Percentiles rank a stretch among this genome's conserved stretches.
phyloP scores from a whole-genome alignment of 805 yeast genomes.

The Metschnikowia similis region DNA sequence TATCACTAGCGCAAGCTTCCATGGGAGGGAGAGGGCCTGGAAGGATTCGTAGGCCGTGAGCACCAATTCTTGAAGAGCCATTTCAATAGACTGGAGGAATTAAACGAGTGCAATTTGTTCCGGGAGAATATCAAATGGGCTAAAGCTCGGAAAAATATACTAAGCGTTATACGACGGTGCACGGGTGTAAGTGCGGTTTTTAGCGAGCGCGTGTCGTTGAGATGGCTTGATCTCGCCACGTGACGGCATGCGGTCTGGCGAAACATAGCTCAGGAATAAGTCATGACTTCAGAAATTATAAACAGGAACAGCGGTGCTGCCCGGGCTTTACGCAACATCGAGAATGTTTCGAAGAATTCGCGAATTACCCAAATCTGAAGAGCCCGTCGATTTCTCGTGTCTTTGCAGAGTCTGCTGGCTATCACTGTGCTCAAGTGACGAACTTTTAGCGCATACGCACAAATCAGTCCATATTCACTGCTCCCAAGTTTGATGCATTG shows the following conservation, averaged over 20 bases:
- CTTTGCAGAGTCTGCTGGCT: background rate
- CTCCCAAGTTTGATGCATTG: background rate
- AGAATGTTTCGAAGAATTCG: background rate
- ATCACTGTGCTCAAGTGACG: background rate
- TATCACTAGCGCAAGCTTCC: slow-evolving; percentile 31
- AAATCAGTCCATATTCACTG: background rate
- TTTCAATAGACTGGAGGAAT: background rate
- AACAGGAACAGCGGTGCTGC: background rate
- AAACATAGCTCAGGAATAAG: slow-evolving; percentile 5
- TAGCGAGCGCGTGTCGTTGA: slow-evolving; percentile 3
- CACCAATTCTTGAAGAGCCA: slow-evolving; percentile 15
- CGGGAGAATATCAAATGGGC: background rate
- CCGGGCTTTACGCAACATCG: background rate
- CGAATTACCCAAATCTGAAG: background rate
- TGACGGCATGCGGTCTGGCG: slow-evolving; percentile 1
- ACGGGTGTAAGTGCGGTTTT: slow-evolving; percentile 11
- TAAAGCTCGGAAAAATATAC: background rate
- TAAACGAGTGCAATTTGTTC: background rate
- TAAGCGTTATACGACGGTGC: slow-evolving; percentile 16
- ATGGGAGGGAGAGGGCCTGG: slow-evolving; percentile 21
- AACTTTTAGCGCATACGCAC: slow-evolving; percentile 1
- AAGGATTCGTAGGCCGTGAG: slow-evolving; percentile 17
- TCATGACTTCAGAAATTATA: background rate
- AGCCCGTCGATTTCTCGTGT: too few relatives aligned
- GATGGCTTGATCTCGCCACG: slow-evolving; percentile 3